Percentiles rank a stretch among this genome's conserved stretches.
Conservation (phyloP, 1,139 yeast species). For the Komagataea norvegica region DNA sequence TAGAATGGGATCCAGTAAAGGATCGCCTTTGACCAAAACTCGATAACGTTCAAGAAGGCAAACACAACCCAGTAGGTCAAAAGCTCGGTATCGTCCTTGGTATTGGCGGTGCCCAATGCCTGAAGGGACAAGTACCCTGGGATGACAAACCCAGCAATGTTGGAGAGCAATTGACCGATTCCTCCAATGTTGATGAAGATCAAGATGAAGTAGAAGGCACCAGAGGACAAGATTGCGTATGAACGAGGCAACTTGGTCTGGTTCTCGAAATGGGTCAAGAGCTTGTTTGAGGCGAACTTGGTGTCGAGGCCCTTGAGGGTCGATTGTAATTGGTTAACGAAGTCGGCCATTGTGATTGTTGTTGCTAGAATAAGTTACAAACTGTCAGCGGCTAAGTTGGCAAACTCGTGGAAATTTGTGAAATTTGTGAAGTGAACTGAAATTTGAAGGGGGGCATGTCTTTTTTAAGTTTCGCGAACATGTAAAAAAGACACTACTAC, state of each 20-base stretch:
- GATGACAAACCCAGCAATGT: slow-evolving; percentile 83
- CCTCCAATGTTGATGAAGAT: slow-evolving; percentile 91
- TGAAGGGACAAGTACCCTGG: slow-evolving; percentile 88
- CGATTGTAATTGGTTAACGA: slow-evolving; percentile 24
- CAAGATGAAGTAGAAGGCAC: slow-evolving; percentile 62
- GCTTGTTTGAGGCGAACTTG: slow-evolving; percentile 36
- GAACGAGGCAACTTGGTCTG: slow-evolving; percentile 80
- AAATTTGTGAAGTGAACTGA: too few species aligned
- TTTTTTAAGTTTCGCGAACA: too few species aligned
- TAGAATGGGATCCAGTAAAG: slow-evolving; percentile 95
- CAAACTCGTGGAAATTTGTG: too few species aligned
- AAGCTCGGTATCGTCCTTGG: slow-evolving; percentile 77
- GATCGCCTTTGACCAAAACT: slow-evolving; percentile 93
- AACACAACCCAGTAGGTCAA: slow-evolving; percentile 97
- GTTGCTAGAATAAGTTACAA: slow-evolving; percentile 1
- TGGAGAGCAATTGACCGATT: slow-evolving; percentile 86
- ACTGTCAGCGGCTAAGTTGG: too few species aligned
- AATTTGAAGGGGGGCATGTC: too few species aligned
- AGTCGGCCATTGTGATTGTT: slow-evolving; percentile 21
- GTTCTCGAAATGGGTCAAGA: slow-evolving; percentile 53
- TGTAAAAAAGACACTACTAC: too few species aligned
- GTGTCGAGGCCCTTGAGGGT: slow-evolving; percentile 24
- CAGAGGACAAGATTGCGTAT: slow-evolving; percentile 68
- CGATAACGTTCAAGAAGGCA: slow-evolving; percentile 83
- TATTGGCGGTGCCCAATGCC: slow-evolving; percentile 69